Conservation (phyloP, 805 yeast genomes). For the Kluyveromyces dobzhanskii region DNA sequence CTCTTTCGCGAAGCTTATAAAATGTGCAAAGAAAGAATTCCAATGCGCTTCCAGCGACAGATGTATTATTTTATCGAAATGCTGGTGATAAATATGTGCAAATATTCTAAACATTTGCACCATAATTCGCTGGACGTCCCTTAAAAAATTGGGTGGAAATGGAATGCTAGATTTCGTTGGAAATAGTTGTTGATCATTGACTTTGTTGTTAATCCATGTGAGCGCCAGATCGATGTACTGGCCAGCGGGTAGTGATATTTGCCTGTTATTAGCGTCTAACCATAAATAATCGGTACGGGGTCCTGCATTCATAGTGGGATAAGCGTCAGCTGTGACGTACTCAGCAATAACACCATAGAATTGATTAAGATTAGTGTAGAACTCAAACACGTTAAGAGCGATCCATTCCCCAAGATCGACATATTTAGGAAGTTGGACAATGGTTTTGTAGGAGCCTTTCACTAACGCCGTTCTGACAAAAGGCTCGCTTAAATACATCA, state of each 20-base stretch:
- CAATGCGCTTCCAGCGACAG: slow-evolving; percentile 92
- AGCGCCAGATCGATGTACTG: slow-evolving; percentile 89
- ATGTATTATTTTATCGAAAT: slow-evolving; percentile 89
- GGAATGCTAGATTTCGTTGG: slow-evolving; percentile 88
- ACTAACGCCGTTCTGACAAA: slow-evolving; percentile 90
- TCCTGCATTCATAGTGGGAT: slow-evolving; percentile 94
- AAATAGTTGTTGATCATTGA: slow-evolving; percentile 82
- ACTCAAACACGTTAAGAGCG: slow-evolving; percentile 85
- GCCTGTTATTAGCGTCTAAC: slow-evolving; percentile 75
- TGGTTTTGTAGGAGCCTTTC: slow-evolving; percentile 92
- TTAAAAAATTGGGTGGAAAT: slow-evolving; percentile 76
- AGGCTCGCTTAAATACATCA: slow-evolving; percentile 78
- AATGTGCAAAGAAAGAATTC: slow-evolving; percentile 96
- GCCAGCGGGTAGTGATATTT: slow-evolving; percentile 81
- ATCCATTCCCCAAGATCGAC: slow-evolving; percentile 96
- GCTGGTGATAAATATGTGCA: slow-evolving; percentile 92
- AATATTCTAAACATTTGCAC: slow-evolving; percentile 91
- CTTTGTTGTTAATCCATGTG: slow-evolving; percentile 80
- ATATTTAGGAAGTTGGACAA: slow-evolving; percentile 89
- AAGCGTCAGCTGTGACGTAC: slow-evolving; percentile 80
- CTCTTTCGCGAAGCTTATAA: slow-evolving; percentile 76
- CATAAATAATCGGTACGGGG: slow-evolving; percentile 85
- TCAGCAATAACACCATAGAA: slow-evolving; percentile 89
- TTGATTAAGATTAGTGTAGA: slow-evolving; percentile 75
- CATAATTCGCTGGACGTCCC: slow-evolving; percentile 78